Evolutionary conservation across 1,139 yeast species (phyloP).

Genomic region (Debaryomyces psychrophilus): DNA sequence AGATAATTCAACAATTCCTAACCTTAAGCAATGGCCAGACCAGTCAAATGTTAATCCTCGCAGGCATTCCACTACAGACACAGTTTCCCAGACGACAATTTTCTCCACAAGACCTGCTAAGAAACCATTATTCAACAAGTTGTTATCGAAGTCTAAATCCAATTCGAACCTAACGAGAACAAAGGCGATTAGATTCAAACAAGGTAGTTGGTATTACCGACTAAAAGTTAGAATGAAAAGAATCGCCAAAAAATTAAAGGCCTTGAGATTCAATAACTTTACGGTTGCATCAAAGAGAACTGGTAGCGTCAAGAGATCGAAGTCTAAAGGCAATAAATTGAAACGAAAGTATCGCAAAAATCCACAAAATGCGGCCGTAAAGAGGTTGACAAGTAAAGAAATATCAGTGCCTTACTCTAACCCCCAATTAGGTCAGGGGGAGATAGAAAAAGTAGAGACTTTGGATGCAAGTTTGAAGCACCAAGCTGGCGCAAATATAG

Average conservation of each 20-base stretch:
- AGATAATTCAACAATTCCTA: background rate
- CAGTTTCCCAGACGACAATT: slow-evolving; percentile 52
- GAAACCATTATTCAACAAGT: slow-evolving; percentile 11
- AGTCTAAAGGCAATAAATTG: slow-evolving; percentile 18
- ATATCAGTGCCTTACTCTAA: slow-evolving; percentile 20
- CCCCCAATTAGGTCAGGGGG: slow-evolving; percentile 31
- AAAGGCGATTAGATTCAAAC: slow-evolving; percentile 39
- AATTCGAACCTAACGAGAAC: slow-evolving; percentile 28
- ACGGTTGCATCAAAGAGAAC: slow-evolving; percentile 35
- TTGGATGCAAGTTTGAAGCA: slow-evolving; percentile 32
- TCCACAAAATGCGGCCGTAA: slow-evolving; percentile 21
- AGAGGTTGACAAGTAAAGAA: slow-evolving; percentile 10
- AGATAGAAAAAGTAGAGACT: slow-evolving; percentile 22
- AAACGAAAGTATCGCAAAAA: slow-evolving; percentile 23
- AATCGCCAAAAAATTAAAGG: slow-evolving; percentile 26
- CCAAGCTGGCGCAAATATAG: slow-evolving; percentile 33
- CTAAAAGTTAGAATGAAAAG: slow-evolving; percentile 31
- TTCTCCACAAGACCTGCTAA: slow-evolving; percentile 40
- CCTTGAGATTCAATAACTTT: slow-evolving; percentile 27
- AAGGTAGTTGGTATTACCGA: slow-evolving; percentile 37
- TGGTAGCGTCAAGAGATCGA: slow-evolving; percentile 16
- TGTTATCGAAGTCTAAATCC: slow-evolving; percentile 2
- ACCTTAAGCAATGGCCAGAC: background rate
- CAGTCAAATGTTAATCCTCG: background rate
- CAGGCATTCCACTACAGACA: slow-evolving; percentile 11